Conservation (phyloP, 75 land plant species). For the Pinus tabuliformis region DNA sequence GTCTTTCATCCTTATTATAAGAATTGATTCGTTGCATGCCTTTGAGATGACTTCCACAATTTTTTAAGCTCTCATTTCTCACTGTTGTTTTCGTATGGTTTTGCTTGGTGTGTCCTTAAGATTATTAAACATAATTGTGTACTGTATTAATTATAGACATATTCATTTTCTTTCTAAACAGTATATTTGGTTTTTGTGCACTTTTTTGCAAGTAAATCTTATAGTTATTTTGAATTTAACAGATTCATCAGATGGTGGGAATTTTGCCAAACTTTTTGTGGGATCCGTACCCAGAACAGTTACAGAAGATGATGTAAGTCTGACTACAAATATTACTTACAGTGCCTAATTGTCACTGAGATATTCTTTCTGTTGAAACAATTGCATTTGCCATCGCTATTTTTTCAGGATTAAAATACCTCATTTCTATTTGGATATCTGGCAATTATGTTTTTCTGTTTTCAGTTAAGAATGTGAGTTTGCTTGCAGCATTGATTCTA, state of each 20-base stretch:
- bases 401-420: too few relatives aligned
- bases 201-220: not conserved
- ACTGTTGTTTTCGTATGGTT: not conserved
- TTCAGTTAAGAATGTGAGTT: too few relatives aligned
- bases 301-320: constrained; percentile 81
- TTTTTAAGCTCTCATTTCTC: not conserved
- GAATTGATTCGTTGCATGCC: not conserved
- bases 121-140: not conserved
- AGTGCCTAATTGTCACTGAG: not conserved
- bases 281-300: constrained; percentile 95
- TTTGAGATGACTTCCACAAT: not conserved
- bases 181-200: not conserved
- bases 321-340: not conserved
- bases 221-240: constrained; percentile 7
- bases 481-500: too few relatives aligned
- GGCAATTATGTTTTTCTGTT: too few relatives aligned
- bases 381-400: too few relatives aligned
- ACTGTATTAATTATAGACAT: not conserved
- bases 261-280: constrained; percentile 86
- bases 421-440: too few relatives aligned
- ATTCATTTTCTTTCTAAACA: not conserved
- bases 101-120: not conserved
- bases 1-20: not conserved
- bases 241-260: constrained; percentile 53
- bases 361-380: too few relatives aligned